These are phyloP conservation scores for Stereocaulon alpinum DNA, from an alignment of 495 filamentous ascomycete genomes.

Conservation along the genomic window DNA sequence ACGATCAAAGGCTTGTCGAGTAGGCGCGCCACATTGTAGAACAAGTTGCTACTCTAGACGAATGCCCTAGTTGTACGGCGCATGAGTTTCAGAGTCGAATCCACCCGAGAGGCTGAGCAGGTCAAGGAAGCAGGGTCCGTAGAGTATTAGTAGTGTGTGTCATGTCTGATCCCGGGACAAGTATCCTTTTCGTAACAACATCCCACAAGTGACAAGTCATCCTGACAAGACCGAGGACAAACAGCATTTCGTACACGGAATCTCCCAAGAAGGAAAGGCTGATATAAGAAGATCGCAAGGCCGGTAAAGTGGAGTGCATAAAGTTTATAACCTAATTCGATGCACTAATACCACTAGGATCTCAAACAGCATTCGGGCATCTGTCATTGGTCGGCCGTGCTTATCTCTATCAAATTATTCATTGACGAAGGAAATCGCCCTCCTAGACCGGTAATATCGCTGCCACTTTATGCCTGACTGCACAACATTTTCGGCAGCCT, in stretches of 20 bases:
- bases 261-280: not conserved
- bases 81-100: constrained; percentile 4
- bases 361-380: not conserved
- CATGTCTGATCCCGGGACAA: not conserved
- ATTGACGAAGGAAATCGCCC: not conserved
- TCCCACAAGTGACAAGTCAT: not conserved
- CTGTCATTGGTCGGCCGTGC: constrained; percentile 6
- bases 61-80: not conserved
- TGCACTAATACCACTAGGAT: not conserved
- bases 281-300: not conserved
- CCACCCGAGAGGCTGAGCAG: not conserved
- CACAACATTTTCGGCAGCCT: constrained; percentile 7
- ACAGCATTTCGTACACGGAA: constrained; percentile 1
- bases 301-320: constrained; percentile 7
- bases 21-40: not conserved
- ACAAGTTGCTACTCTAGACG: not conserved
- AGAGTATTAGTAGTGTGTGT: not conserved
- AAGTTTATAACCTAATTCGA: constrained; percentile 4
- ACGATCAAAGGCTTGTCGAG: not conserved
- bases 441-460: not conserved
- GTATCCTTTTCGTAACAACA: not conserved
- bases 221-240: not conserved
- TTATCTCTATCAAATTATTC: constrained; percentile 11
- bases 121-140: not conserved
- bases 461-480: not conserved